These are phyloP conservation scores for Pseudogymnoascus sp. DNA, from an alignment of 2,329 filamentous ascomycete genomes.

Conservation along the genomic window DNA sequence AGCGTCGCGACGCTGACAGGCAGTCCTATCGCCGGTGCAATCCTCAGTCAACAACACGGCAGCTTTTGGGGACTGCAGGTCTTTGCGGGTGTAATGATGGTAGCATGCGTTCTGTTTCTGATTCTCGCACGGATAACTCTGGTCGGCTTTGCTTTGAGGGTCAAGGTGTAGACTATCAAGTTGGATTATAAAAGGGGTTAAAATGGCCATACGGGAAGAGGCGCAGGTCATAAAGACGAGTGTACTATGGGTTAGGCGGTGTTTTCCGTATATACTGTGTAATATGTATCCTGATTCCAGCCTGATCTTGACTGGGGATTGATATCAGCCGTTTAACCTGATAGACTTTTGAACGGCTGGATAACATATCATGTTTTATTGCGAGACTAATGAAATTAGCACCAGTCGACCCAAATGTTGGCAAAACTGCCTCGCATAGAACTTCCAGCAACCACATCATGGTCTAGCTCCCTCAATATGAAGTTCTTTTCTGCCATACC, in stretches of 20 bases:
- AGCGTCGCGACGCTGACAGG: slow-evolving; percentile 57
- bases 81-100: slow-evolving; percentile 44
- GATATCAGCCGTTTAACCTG: neutral
- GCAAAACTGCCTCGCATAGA: neutral
- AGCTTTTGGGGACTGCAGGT: slow-evolving; percentile 47
- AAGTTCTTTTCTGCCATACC: too few species aligned
- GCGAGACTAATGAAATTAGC: neutral
- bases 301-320: neutral
- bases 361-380: neutral
- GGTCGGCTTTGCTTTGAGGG: neutral
- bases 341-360: neutral
- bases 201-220: neutral
- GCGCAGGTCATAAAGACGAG: neutral
- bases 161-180: neutral
- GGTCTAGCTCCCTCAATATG: neutral
- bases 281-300: neutral
- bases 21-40: slow-evolving; percentile 56
- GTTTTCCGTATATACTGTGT: neutral
- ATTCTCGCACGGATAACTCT: neutral
- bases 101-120: slow-evolving; percentile 10
- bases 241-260: neutral
- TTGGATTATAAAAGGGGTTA: neutral
- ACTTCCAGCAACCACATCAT: neutral
- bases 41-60: slow-evolving; percentile 43
- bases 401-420: neutral